Evolutionary conservation across 2,329 filamentous ascomycete species (phyloP).

Genomic region (Trichoderma endophyticum): DNA sequence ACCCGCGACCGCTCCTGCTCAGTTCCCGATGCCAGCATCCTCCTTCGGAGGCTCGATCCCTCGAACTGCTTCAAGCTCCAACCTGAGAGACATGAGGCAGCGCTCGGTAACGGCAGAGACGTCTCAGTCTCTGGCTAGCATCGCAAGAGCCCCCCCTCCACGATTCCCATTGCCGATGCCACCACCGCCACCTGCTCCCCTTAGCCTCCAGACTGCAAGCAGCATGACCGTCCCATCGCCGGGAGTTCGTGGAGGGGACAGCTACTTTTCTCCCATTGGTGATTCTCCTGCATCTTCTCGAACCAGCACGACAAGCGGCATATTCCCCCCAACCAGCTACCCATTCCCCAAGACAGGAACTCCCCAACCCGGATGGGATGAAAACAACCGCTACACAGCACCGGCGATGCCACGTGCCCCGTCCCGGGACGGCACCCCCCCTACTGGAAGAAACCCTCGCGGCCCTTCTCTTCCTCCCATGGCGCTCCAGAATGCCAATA

Average conservation of each 20-base stretch:
- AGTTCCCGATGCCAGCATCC: constrained; percentile 33
- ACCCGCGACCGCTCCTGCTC: constrained; percentile 35
- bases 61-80: constrained; percentile 62
- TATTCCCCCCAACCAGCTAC: constrained; percentile 57
- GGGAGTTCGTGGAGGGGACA: constrained; percentile 63
- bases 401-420: constrained; percentile 78
- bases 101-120: constrained; percentile 75
- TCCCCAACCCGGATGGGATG: constrained; percentile 66
- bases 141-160: constrained; percentile 61
- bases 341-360: constrained; percentile 70
- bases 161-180: constrained; percentile 66
- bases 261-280: constrained; percentile 86
- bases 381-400: constrained; percentile 81
- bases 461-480: constrained; percentile 78
- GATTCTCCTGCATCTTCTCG: constrained; percentile 77
- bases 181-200: constrained; percentile 42
- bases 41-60: constrained; percentile 28
- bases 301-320: constrained; percentile 70
- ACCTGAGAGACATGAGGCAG: constrained; percentile 71
- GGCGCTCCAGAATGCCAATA: constrained; percentile 53
- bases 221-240: constrained; percentile 53
- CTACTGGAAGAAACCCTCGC: constrained; percentile 63
- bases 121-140: constrained; percentile 53
- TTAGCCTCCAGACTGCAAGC: constrained; percentile 66
- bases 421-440: constrained; percentile 73